Evolutionary conservation across 2,329 filamentous ascomycete species (phyloP).

Genomic region (Aaosphaeria arxii): DNA sequence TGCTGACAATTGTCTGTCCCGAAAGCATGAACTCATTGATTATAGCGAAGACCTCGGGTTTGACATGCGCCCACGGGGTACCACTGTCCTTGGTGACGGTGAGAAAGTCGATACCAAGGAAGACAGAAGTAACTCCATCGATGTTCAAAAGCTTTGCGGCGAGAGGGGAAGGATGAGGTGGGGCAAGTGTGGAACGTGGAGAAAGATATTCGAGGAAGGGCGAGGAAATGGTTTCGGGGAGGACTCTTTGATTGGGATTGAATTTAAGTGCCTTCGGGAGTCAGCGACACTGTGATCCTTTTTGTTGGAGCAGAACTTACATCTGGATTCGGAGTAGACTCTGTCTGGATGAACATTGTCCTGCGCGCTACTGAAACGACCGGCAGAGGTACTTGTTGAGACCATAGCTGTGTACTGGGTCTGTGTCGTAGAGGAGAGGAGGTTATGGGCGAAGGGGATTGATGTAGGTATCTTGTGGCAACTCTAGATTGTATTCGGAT

Average conservation of each 20-base stretch:
- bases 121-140: constrained; percentile 91
- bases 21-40: constrained; percentile 90
- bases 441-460: constrained; percentile 30
- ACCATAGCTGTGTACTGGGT: constrained; percentile 25
- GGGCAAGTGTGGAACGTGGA: constrained; percentile 81
- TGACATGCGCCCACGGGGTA: constrained; percentile 90
- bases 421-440: constrained; percentile 28
- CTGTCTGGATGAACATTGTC: constrained; percentile 97
- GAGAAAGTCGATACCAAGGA: constrained; percentile 94
- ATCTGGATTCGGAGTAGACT: constrained; percentile 90
- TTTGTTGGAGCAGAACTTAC: constrained; percentile 40
- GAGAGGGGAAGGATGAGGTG: constrained; percentile 86
- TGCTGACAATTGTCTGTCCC: constrained; percentile 76
- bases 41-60: constrained; percentile 90
- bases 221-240: constrained; percentile 69
- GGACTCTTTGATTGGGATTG: constrained; percentile 80
- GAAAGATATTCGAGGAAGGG: constrained; percentile 90
- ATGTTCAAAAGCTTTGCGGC: constrained; percentile 89
- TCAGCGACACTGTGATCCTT: constrained; percentile 5
- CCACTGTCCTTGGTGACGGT: constrained; percentile 89
- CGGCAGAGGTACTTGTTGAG: constrained; percentile 8
- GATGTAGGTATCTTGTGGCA: constrained; percentile 35
- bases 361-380: constrained; percentile 42
- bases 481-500: constrained; percentile 20
- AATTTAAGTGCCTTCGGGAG: constrained; percentile 73